Conservation (phyloP, 1,284 basidiomycete species). For the Ustilago curta region DNA sequence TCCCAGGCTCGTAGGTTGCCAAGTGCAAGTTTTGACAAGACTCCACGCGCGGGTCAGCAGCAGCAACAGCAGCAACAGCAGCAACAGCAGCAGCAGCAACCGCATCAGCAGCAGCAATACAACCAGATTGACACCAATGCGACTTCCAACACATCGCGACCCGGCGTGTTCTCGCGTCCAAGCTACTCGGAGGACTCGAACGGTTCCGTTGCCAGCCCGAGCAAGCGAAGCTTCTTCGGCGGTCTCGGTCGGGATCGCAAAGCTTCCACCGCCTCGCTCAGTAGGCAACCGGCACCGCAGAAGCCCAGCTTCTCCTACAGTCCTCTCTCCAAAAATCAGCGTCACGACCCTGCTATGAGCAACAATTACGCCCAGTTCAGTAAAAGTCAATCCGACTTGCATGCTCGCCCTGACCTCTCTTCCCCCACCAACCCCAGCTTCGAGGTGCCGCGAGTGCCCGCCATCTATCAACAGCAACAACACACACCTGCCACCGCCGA, state of each 20-base stretch:
- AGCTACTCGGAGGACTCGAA: conserved; percentile 44
- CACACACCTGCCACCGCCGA: conserved; percentile 24
- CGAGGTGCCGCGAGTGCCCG: conserved; percentile 48
- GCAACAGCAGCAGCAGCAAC: conserved; percentile 16
- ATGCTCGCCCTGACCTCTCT: conserved; percentile 39
- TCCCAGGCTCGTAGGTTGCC: conserved; percentile 18
- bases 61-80: conserved; percentile 23
- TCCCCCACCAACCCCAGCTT: conserved; percentile 27
- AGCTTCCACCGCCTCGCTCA: conserved; percentile 42
- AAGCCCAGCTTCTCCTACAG: conserved; percentile 42
- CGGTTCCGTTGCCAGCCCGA: conserved; percentile 44
- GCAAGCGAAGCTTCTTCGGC: conserved; percentile 59
- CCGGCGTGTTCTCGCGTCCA: conserved; percentile 23
- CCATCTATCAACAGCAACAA: conserved; percentile 45
- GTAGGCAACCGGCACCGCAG: conserved; percentile 17
- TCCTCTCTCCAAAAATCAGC: conserved; percentile 40
- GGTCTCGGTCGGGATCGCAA: conserved; percentile 53
- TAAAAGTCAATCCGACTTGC: conserved; percentile 56
- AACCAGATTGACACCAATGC: conserved; percentile 10
- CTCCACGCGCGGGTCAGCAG: conserved; percentile 5
- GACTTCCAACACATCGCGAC: conserved; percentile 6
- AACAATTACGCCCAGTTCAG: conserved; percentile 48
- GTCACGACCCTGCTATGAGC: conserved; percentile 19
- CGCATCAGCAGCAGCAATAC: conserved; percentile 16
- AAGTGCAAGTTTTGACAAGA: conserved; percentile 18